Evolutionary conservation across 139 green algal genomes (phyloP), one percentile per base, ranked within the genome.

Genomic region (Nannochloris sp.): DNA sequence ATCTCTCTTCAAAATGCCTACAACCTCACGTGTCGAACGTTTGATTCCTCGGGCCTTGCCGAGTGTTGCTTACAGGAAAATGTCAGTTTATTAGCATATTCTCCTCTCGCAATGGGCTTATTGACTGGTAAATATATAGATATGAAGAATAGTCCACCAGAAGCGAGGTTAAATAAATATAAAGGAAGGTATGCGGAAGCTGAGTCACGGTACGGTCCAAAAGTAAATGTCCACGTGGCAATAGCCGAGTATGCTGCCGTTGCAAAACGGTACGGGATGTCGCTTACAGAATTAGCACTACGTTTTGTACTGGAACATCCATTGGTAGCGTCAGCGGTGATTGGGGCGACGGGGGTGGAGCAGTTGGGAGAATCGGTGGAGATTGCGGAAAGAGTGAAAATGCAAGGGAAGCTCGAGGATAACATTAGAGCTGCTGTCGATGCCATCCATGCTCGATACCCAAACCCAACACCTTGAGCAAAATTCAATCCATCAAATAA

Each of bases 21-120:
- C 59, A 75, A 64, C 65, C 61, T 96, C 44, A 70, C 81, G 8
- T 95, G 86, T 70, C 86, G 90, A 19, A 90, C 83, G 0, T 91
- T 92, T 75, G 87, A 95, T 51, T 54, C 36, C 19, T 31, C 25
- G 5, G 76, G 78, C 10, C 68, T 96, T 54, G 82, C 81, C 15
- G 89, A 95, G 64, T 81, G 72, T 32, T 96, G 89, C 66, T 74
- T 85, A 57, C 9, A 60, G 24, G 86, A 95, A 67, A 65, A 63
- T 1, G 76, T 96, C 24, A 44, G 48, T 3, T 64, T 97, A 38
- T 62, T 95, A 62, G 88, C 89, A 6, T 97, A 97, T 81, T 88
- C 74, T 67, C 90, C 90, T 0, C 70, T 96, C 32, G 90, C 90
- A n/a, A 95, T 93, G 86, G 88, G 90, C 0, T 75, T 95, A 25